Conservation (phyloP, 2,329 filamentous ascomycete species). For the Fusarium acutatum region DNA sequence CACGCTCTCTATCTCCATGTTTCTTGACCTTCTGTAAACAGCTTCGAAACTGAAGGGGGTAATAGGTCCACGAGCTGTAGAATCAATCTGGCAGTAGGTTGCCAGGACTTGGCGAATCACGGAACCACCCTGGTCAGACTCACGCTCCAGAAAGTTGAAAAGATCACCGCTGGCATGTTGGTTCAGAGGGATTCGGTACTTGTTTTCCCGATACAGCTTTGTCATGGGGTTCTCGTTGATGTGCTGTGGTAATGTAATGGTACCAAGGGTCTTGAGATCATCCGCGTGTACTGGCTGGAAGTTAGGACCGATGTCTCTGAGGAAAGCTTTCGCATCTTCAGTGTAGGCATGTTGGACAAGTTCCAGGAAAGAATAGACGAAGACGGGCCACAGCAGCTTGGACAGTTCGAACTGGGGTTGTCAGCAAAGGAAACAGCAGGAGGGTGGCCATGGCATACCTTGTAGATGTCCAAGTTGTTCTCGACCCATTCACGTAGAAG, state of each 20-base stretch:
- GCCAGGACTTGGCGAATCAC: constrained; percentile 80
- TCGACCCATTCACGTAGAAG: constrained; percentile 86
- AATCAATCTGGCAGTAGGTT: constrained; percentile 65
- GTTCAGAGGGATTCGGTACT: constrained; percentile 90
- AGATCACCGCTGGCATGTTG: constrained; percentile 83
- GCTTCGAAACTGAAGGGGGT: constrained; percentile 71
- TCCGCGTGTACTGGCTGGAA: constrained; percentile 84
- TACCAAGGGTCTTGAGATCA: constrained; percentile 78
- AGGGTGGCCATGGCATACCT: constrained; percentile 59
- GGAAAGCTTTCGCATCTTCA: constrained; percentile 77
- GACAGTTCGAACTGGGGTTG: constrained; percentile 78
- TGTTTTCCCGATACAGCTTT: constrained; percentile 83
- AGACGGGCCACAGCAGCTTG: constrained; percentile 90
- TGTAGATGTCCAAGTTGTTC: constrained; percentile 92
- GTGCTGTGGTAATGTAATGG: constrained; percentile 80
- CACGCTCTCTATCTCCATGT: constrained; percentile 69
- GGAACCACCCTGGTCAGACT: constrained; percentile 80
- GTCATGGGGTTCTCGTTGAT: constrained; percentile 79
- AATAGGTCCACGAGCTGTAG: constrained; percentile 68
- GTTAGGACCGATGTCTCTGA: constrained; percentile 69
- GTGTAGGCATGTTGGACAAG: constrained; percentile 77
- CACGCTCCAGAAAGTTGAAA: constrained; percentile 89
- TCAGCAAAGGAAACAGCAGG: constrained; percentile 29
- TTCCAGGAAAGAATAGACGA: constrained; percentile 90
- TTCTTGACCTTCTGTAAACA: constrained; percentile 64